Base-by-base conservation (phyloP, 208 protist genomes). In the Trypanosoma lewisi region DNA sequence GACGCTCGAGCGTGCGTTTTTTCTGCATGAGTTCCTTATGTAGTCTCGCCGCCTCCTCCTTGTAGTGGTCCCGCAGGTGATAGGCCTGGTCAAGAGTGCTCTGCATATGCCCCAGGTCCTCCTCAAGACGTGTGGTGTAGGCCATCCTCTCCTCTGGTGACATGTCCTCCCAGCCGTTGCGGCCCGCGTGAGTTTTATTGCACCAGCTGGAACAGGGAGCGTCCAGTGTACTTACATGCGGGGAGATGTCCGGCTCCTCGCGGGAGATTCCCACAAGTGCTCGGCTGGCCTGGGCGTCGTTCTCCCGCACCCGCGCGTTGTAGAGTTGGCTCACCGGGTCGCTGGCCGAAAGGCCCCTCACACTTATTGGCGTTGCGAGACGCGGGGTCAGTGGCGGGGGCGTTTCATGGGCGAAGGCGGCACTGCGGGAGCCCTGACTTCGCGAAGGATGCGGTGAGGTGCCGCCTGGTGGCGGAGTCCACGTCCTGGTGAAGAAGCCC, bases 41-140 rank as follows among this genome's bases (percentile, higher is more conserved):
- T 57, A 89, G 74, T n/a, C 76, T 68, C 1, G 73, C 80, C 0
- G 85, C 77, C 63, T 87, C 79, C 34, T 76, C 62, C 37, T 77
- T 72, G 71, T 89, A 89, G 36, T 78, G 59, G 47, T 92, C 80
- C 6, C 85, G 70, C 47, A 73, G 60, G 12, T 74, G 60, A 59
- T 87, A 82, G 9, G 82, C 85, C 41, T 69, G 58, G 23, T 58
- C 39, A 11, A 92, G 58, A 49, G 81, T 52, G 37, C 48, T 50
- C 28, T 74, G 60, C 12, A 67, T 54, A 28, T 70, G 44, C 48
- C 61, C 63, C 23, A 75, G 67, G 31, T 85, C 78, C 11, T 73
- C 70, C 49, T 85, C 78, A 44, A 89, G 60, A 28, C 72, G 70
- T 1, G 73, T 78, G 16, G 75, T 73, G 44, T 80, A 81, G 39